Conservation (phyloP, 148 eudicot genomes). For the Arctostaphylos glauca region DNA sequence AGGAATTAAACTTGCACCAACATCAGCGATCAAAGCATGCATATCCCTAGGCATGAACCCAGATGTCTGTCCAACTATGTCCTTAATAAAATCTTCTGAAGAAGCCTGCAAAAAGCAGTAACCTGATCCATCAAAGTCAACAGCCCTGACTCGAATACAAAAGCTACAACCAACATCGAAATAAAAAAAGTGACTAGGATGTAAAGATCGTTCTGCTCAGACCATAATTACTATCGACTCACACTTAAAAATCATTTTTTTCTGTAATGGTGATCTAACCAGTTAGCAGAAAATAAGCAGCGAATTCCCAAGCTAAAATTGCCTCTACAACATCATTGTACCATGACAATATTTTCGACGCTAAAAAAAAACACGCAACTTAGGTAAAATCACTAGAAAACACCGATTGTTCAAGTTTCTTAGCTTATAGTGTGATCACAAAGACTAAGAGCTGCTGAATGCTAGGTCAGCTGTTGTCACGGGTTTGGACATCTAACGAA, state of each 20-base stretch:
- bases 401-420: neutral
- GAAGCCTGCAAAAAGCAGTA: constrained; percentile 47
- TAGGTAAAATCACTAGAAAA: neutral
- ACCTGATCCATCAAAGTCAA: constrained; percentile 34
- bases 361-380: neutral
- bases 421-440: neutral
- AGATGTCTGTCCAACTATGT: constrained; percentile 85
- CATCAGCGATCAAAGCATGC: constrained; percentile 82
- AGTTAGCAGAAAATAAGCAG: neutral
- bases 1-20: constrained; percentile 58
- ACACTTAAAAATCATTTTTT: neutral
- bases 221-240: neutral
- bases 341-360: neutral
- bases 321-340: neutral
- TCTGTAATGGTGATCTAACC: neutral
- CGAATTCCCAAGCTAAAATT: constrained; percentile 3
- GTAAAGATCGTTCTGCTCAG: neutral
- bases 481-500: neutral
- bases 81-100: constrained; percentile 62
- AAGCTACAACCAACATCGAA: constrained; percentile 4
- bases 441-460: neutral
- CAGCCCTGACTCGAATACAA: constrained; percentile 13
- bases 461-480: neutral
- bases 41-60: constrained; percentile 90
- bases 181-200: neutral